These are phyloP conservation scores for Diaporthe destruens DNA, from an alignment of 2,329 filamentous ascomycete genomes.

Conservation along the genomic window DNA sequence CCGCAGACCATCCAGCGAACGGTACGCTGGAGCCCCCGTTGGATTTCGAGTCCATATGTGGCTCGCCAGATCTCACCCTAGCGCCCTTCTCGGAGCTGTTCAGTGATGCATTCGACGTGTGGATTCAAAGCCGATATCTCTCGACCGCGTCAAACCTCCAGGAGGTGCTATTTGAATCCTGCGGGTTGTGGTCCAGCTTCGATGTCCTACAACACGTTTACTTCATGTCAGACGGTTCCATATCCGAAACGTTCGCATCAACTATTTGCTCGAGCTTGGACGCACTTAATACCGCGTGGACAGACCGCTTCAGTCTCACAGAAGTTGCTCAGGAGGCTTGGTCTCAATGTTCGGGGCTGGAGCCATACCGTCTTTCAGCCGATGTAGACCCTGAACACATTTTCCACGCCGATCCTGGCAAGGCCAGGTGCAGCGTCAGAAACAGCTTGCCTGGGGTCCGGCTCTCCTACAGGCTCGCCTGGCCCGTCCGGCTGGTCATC, in stretches of 20 bases:
- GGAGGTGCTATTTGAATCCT: slow-evolving; percentile 75
- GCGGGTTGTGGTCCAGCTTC: slow-evolving; percentile 74
- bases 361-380: slow-evolving; percentile 73
- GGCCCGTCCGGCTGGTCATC: slow-evolving; percentile 79
- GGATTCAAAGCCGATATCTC: slow-evolving; percentile 81
- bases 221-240: slow-evolving; percentile 79
- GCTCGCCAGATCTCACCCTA: slow-evolving; percentile 58
- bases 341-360: slow-evolving; percentile 60
- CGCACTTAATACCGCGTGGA: slow-evolving; percentile 71
- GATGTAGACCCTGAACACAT: slow-evolving; percentile 57
- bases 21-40: slow-evolving; percentile 58
- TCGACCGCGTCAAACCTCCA: slow-evolving; percentile 76
- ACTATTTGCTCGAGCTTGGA: slow-evolving; percentile 83
- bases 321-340: slow-evolving; percentile 82
- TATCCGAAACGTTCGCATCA: slow-evolving; percentile 74
- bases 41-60: slow-evolving; percentile 69
- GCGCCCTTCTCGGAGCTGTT: slow-evolving; percentile 83
- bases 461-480: slow-evolving; percentile 76
- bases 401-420: slow-evolving; percentile 55
- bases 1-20: slow-evolving; percentile 24
- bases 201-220: slow-evolving; percentile 79
- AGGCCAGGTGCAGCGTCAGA: slow-evolving; percentile 69
- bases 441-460: slow-evolving; percentile 72
- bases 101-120: slow-evolving; percentile 75
- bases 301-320: slow-evolving; percentile 84